Evolutionary conservation across 306 rosid species (phyloP).

Genomic region (Dalbergia cultrata): DNA sequence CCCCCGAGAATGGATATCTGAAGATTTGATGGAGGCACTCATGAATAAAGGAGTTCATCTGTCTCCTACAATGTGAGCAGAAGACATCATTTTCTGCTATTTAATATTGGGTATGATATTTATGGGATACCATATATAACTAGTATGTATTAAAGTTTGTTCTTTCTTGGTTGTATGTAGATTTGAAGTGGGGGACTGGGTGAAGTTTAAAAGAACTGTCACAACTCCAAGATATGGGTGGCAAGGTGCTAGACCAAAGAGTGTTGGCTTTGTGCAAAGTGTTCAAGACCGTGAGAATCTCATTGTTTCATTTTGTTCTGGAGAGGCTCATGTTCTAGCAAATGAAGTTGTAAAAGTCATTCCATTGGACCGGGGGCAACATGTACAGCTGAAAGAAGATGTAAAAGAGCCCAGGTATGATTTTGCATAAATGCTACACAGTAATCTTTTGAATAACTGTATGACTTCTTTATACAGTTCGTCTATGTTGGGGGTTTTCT

Average conservation of each 20-base stretch:
- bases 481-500: slow-evolving; percentile 14
- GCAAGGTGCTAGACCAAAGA: slow-evolving; percentile 83
- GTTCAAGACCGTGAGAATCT: slow-evolving; percentile 81
- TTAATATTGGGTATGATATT: slow-evolving; percentile 41
- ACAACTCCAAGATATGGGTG: slow-evolving; percentile 85
- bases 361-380: slow-evolving; percentile 97
- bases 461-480: neutral
- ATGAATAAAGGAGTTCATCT: slow-evolving; percentile 75
- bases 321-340: slow-evolving; percentile 84
- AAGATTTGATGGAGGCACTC: slow-evolving; percentile 95
- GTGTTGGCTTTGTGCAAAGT: slow-evolving; percentile 97
- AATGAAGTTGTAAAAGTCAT: slow-evolving; percentile 90
- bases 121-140: slow-evolving; percentile 9
- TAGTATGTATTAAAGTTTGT: slow-evolving; percentile 41
- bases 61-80: slow-evolving; percentile 77
- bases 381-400: slow-evolving; percentile 87
- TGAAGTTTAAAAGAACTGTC: slow-evolving; percentile 84
- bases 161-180: slow-evolving; percentile 52
- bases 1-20: slow-evolving; percentile 96
- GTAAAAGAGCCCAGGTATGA: slow-evolving; percentile 90
- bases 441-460: neutral
- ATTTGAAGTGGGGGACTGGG: slow-evolving; percentile 95
- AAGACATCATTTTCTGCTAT: slow-evolving; percentile 40
- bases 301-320: slow-evolving; percentile 91
- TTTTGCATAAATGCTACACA: slow-evolving; percentile 31